Base-by-base conservation (phyloP, 2,329 filamentous ascomycete genomes). In the Botrytis porri region DNA sequence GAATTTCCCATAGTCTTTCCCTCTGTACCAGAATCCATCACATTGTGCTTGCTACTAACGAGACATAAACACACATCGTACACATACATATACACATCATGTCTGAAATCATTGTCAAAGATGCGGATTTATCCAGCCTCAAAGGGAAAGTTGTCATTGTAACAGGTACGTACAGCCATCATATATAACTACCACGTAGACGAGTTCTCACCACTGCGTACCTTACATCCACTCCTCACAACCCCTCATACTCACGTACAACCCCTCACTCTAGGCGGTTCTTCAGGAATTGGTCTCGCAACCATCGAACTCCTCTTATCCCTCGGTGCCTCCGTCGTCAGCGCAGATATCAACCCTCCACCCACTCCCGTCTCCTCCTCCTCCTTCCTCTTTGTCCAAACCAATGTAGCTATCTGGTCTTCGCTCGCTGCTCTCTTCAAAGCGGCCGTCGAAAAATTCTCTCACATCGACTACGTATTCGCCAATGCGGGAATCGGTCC, bases 281-380 rank as follows among this genome's bases (percentile, higher is more conserved):
- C 86, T 0, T 88, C 87, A 3, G 89, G 89, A 25, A 90, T 90
- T 70, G 88, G 88, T 45, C 83, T 89, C 22, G 86, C 86, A 71
- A 89, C 88, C 1, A 83, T 85, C 12, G 79, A 84, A 14, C 81
- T 86, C 3, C 84, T 89, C 22, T 81, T 90, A 12, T 81, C 83
- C 0, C 79, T 85, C 0, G 88, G 87, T 32, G 88, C 87, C 41
- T 84, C 82, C 25, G 88, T 90, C 29, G 83, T 89, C 73, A 85
- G 84, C 39, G 85, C 83, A 51, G 89, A 91, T 76, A 74, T 89
- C 60, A 84, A 85, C 57, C 80, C 84, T 2, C 81, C 83, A 0
- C 35, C 72, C 0, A 74, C 84, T 3, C 80, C 83, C 0, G 35
- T 61, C 9, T 74, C 73, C 22, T 73, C 74, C 7, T 57, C 76